Evolutionary conservation across 148 eudicot genomes (phyloP).

Genomic region (Rhododendron griersonianum): DNA sequence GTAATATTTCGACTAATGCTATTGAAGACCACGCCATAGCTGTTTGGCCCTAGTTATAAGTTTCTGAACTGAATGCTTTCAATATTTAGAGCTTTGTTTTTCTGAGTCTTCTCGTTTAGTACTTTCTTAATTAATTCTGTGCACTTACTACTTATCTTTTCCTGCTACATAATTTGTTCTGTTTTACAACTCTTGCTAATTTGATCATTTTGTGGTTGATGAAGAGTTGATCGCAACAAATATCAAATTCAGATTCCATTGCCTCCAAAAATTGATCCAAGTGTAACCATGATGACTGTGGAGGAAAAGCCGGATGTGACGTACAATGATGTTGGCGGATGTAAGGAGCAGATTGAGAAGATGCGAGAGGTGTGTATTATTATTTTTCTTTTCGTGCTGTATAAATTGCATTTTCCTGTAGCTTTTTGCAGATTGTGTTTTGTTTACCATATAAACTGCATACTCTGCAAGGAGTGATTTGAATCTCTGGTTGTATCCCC

Average conservation of each 20-base stretch:
- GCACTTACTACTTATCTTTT: neutral
- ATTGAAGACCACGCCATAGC: neutral
- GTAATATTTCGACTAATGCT: neutral
- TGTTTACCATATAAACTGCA: neutral
- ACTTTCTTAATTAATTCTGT: neutral
- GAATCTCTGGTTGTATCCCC: neutral
- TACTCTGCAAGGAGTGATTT: neutral
- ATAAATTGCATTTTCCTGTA: neutral
- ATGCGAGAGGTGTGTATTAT: slow-evolving; percentile 76
- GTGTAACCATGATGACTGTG: slow-evolving; percentile 99
- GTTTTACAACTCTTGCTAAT: neutral
- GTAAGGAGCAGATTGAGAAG: slow-evolving; percentile 98
- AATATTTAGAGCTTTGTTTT: neutral
- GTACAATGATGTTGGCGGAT: slow-evolving; percentile 98
- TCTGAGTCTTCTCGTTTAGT: neutral
- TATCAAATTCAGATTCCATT: slow-evolving; percentile 94
- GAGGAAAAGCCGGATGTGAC: slow-evolving; percentile 99
- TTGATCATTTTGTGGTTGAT: neutral
- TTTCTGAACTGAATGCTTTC: neutral
- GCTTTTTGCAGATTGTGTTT: neutral
- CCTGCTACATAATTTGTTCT: neutral
- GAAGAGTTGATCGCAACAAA: slow-evolving; percentile 82
- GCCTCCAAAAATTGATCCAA: slow-evolving; percentile 98
- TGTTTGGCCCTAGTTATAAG: neutral
- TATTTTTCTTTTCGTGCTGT: neutral